Conservation (phyloP, 345 rosid species). For the Sisymbrium altissimum region DNA sequence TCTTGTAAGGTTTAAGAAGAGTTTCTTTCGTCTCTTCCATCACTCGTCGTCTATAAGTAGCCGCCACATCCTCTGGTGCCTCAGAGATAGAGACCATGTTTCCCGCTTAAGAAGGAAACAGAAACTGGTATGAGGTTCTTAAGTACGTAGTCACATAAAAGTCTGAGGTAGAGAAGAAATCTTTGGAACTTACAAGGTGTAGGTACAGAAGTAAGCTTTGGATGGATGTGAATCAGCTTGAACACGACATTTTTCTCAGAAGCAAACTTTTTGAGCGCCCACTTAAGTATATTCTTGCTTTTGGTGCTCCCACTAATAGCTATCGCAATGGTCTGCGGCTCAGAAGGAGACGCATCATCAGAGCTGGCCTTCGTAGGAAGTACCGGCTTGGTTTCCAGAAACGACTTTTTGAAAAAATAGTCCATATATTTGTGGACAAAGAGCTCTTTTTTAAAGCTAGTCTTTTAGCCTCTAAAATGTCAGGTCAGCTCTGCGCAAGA, state of each 20-base stretch:
- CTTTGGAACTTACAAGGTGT: conserved; percentile 61
- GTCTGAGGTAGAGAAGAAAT: background rate
- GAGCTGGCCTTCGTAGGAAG: background rate
- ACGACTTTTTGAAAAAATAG: background rate
- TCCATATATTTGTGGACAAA: conserved; percentile 10
- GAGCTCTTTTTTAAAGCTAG: background rate
- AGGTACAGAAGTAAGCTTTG: conserved; percentile 57
- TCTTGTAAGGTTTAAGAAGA: conserved; percentile 61
- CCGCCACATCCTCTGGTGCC: conserved; percentile 70
- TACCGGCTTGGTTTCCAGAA: background rate
- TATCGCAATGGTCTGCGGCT: conserved; percentile 37
- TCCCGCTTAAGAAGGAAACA: conserved; percentile 44
- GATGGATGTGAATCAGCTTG: conserved; percentile 63
- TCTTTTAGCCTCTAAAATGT: background rate
- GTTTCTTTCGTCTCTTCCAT: conserved; percentile 48
- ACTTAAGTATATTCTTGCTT: conserved; percentile 48
- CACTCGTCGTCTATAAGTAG: conserved; percentile 58
- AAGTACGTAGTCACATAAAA: conserved; percentile 1
- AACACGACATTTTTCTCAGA: conserved; percentile 46
- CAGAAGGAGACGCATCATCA: conserved; percentile 17
- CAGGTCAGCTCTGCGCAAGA: background rate
- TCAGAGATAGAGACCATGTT: conserved; percentile 50
- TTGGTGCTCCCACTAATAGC: conserved; percentile 60
- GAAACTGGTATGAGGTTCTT: background rate
- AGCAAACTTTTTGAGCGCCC: conserved; percentile 54